Percentiles rank a stretch among this genome's conserved stretches.
Evolutionary conservation across 805 yeast species (phyloP).

Genomic region (Cyberlindnera maritima): DNA sequence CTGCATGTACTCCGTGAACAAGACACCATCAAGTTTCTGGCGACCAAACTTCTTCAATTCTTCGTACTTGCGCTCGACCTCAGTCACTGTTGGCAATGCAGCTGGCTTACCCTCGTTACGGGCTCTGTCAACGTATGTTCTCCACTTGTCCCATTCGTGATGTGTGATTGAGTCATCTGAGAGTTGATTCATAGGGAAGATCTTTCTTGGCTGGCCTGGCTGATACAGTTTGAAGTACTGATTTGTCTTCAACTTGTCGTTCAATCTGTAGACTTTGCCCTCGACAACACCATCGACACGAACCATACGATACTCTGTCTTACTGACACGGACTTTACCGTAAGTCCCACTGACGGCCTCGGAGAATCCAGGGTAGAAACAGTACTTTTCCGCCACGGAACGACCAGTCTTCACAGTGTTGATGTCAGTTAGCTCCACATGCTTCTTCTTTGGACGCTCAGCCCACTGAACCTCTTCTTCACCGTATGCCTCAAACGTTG

Average conservation of each 20-base stretch:
- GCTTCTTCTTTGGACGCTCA: constrained; percentile 39
- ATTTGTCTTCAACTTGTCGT: constrained; percentile 44
- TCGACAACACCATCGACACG: constrained; percentile 64
- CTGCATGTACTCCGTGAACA: constrained; percentile 75
- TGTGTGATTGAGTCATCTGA: constrained; percentile 72
- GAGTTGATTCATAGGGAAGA: constrained; percentile 73
- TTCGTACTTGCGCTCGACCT: constrained; percentile 59
- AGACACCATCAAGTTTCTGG: constrained; percentile 64
- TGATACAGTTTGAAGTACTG: constrained; percentile 73
- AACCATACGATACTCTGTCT: constrained; percentile 77
- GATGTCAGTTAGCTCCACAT: constrained; percentile 58
- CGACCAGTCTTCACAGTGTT: constrained; percentile 78
- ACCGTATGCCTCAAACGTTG: constrained; percentile 37
- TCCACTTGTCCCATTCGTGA: constrained; percentile 74
- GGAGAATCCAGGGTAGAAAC: constrained; percentile 80
- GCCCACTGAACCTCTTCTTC: constrained; percentile 49
- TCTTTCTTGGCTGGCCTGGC: constrained; percentile 68
- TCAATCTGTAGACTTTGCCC: constrained; percentile 49
- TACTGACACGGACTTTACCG: constrained; percentile 76
- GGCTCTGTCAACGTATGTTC: constrained; percentile 55
- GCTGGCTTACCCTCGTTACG: constrained; percentile 29
- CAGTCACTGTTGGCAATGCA: constrained; percentile 60
- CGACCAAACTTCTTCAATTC: constrained; percentile 62
- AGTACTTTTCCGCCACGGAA: constrained; percentile 65
- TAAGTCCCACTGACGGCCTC: constrained; percentile 68